Percentiles rank a stretch among this genome's conserved stretches.
phyloP scores from a whole-genome alignment of 2,329 filamentous ascomycete species.

The Periconia macrospinosa region DNA sequence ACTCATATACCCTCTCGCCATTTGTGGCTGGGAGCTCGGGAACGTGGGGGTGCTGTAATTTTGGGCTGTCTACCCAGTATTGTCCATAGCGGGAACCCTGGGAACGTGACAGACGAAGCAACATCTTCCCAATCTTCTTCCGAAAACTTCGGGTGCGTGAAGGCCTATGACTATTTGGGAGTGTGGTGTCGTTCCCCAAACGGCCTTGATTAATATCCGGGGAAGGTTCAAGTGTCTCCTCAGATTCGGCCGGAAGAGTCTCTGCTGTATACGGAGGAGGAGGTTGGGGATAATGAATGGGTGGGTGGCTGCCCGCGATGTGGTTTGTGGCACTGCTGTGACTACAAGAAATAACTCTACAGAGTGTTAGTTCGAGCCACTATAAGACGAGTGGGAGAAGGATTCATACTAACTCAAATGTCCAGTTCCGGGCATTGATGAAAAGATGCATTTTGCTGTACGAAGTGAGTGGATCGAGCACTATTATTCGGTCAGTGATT shows the following conservation, averaged over 20 bases:
- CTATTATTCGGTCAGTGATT: background rate
- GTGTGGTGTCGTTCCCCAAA: background rate
- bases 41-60: too few relatives aligned
- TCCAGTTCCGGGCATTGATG: constrained; percentile 4
- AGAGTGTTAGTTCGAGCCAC: background rate
- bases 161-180: background rate
- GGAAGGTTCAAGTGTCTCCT: background rate
- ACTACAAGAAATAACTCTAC: background rate
- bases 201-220: background rate
- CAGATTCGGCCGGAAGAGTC: constrained; percentile 1
- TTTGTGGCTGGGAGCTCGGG: too few relatives aligned
- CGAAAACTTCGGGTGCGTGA: constrained; percentile 3
- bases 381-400: background rate
- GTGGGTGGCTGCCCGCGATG: too few relatives aligned
- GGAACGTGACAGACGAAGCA: background rate
- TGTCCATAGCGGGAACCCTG: too few relatives aligned
- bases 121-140: constrained; percentile 4
- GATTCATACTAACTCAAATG: constrained; percentile 13
- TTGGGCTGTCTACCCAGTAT: too few relatives aligned
- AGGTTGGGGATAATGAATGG: too few relatives aligned
- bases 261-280: background rate
- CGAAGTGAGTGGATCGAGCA: background rate
- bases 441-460: constrained; percentile 11
- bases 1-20: too few relatives aligned
- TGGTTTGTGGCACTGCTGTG: too few relatives aligned